A percentile compares a stretch with the other conserved stretches of the same genome.
Conservation (phyloP, 148 eudicot genomes). For the Fagopyrum esculentum region DNA sequence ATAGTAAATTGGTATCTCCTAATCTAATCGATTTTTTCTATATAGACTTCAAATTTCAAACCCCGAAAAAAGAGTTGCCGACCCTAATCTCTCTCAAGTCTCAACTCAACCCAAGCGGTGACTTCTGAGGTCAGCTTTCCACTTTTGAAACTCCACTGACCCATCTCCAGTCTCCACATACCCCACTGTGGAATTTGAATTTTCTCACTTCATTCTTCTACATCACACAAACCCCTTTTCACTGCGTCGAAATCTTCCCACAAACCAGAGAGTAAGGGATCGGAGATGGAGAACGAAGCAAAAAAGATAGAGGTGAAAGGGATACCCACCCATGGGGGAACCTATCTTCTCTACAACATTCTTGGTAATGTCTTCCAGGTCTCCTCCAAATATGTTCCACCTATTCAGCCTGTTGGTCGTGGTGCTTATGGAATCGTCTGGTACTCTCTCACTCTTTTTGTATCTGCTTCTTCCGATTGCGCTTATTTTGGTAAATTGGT, state of each 20-base stretch:
- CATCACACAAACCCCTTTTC: not conserved
- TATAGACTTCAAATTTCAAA: constrained; percentile 6
- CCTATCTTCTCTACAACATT: constrained; percentile 48
- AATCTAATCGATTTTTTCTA: too few species aligned
- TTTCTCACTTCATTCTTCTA: not conserved
- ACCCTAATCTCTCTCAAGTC: constrained; percentile 1
- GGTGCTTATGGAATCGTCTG: constrained; percentile 94
- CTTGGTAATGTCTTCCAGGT: constrained; percentile 62
- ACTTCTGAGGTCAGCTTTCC: not conserved
- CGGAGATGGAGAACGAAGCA: constrained; percentile 37
- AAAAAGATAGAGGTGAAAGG: constrained; percentile 28
- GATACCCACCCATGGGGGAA: constrained; percentile 41
- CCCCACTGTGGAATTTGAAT: not conserved
- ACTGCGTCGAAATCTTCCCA: not conserved
- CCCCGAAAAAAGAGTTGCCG: not conserved
- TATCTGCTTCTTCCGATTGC: not conserved
- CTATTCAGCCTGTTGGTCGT: constrained; percentile 70
- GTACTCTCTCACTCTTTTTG: constrained; percentile 23
- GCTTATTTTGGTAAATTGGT: not conserved
- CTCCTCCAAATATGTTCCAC: constrained; percentile 66
- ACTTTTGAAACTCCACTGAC: not conserved
- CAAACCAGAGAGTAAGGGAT: not conserved
- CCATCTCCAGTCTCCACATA: not conserved
- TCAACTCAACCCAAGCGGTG: not conserved
- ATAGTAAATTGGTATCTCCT: too few species aligned